Percentiles rank a stretch among this genome's conserved stretches.
Evolutionary conservation across 139 green algal species (phyloP).

Genomic region (Chlorella sp.): DNA sequence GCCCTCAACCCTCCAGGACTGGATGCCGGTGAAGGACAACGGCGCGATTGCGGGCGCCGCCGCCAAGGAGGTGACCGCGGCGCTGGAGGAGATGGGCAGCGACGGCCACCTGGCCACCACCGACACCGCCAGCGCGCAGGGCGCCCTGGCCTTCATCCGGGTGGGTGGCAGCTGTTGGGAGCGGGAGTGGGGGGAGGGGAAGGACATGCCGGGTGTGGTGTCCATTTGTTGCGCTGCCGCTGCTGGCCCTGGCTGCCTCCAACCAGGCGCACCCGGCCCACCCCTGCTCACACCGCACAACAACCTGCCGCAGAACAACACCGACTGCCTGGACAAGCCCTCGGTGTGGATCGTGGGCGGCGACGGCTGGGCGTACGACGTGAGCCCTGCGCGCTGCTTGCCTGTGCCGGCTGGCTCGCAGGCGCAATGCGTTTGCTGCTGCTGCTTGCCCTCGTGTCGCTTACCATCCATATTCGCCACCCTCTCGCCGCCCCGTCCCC

Average conservation of each 20-base stretch:
- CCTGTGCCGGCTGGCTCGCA: not conserved
- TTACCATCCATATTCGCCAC: not conserved
- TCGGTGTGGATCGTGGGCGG: conserved; percentile 69
- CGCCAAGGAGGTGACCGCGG: conserved; percentile 11
- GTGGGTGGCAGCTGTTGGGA: not conserved
- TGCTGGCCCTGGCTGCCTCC: not conserved
- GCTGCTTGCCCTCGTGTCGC: not conserved
- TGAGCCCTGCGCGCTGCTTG: not conserved
- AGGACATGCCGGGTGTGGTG: too few species aligned
- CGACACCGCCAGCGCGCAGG: not conserved
- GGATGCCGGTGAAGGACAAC: conserved; percentile 47
- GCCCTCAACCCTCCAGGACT: conserved; percentile 31
- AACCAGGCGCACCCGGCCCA: not conserved
- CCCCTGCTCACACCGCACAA: not conserved
- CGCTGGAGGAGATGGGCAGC: not conserved
- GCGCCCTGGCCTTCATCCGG: conserved; percentile 9
- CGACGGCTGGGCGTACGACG: conserved; percentile 71
- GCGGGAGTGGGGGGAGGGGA: not conserved
- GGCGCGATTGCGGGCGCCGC: conserved; percentile 27
- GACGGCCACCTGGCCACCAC: not conserved
- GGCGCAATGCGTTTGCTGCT: not conserved
- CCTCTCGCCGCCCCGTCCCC: not conserved
- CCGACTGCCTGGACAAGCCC: conserved; percentile 67
- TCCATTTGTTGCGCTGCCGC: not conserved
- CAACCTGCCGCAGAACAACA: conserved; percentile 6